These are phyloP conservation scores for Leptodontidium sp. DNA, from an alignment of 2,329 filamentous ascomycete species.

Conservation along the genomic window DNA sequence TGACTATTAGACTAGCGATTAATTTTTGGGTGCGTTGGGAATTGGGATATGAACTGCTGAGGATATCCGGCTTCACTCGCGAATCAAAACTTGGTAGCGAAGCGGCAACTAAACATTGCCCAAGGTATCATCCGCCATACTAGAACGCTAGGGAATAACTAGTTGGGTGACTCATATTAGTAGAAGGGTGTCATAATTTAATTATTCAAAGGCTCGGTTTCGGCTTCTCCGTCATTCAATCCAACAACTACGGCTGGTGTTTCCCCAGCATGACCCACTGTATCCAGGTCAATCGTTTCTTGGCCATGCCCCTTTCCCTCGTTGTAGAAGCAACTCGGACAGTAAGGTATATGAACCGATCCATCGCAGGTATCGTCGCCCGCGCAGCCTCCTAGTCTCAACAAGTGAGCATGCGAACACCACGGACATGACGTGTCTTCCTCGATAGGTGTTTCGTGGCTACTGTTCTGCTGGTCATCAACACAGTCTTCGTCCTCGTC, in stretches of 20 bases:
- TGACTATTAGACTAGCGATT: no score
- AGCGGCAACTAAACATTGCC: no score
- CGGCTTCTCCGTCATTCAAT: neutral
- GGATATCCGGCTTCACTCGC: no score
- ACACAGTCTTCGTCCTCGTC: neutral
- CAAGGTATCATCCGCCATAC: neutral
- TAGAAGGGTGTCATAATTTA: neutral
- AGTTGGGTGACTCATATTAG: neutral
- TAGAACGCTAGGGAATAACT: neutral
- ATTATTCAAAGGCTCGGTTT: neutral
- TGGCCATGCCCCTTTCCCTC: neutral
- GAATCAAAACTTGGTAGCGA: no score
- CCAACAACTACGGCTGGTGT: neutral
- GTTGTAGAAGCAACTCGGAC: conserved; percentile 9
- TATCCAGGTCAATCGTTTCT: neutral
- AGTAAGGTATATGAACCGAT: conserved; percentile 13
- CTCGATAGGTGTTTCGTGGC: no score
- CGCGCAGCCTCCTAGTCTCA: neutral
- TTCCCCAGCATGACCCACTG: neutral
- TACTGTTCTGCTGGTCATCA: no score
- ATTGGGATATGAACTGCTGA: no score
- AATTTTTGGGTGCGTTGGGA: no score
- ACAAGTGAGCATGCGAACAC: conserved; percentile 4
- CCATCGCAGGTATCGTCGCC: conserved; percentile 6
- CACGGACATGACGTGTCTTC: conserved; percentile 9